Conservation (phyloP, 1,284 basidiomycete species). For the Ceratobasidium sp. region DNA sequence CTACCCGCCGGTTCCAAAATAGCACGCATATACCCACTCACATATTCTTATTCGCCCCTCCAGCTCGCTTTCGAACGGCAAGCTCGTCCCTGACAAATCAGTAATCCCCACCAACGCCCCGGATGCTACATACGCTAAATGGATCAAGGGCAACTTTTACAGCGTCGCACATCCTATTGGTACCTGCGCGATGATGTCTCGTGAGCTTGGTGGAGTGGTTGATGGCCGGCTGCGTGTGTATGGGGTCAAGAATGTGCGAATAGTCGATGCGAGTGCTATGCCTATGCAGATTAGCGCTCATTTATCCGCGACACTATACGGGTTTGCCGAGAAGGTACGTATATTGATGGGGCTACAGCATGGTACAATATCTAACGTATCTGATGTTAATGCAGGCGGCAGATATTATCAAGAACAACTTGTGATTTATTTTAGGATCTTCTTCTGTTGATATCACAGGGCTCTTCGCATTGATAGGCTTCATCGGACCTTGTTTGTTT, state of each 20-base stretch:
- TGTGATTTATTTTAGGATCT: neutral
- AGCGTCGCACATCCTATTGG: conserved; percentile 53
- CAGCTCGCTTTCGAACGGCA: conserved; percentile 53
- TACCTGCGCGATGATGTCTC: conserved; percentile 56
- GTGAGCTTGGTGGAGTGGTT: conserved; percentile 57
- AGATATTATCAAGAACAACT: conserved; percentile 31
- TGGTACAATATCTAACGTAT: too few relatives aligned
- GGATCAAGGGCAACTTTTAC: conserved; percentile 61
- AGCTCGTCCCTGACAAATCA: conserved; percentile 59
- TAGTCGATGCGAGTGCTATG: conserved; percentile 46
- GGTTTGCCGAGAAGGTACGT: conserved; percentile 49
- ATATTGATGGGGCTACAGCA: neutral
- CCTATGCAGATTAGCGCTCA: conserved; percentile 49
- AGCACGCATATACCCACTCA: neutral
- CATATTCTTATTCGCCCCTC: neutral
- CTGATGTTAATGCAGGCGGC: conserved; percentile 4
- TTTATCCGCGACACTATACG: conserved; percentile 45
- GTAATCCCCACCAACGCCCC: conserved; percentile 62
- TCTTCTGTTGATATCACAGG: neutral
- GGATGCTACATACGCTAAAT: conserved; percentile 62
- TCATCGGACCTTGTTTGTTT: neutral
- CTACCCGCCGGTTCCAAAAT: neutral
- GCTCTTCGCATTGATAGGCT: neutral
- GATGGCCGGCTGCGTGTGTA: conserved; percentile 56
- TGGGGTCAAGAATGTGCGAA: conserved; percentile 55